These are phyloP conservation scores for Mitragyna speciosa DNA, from an alignment of 257 asterid species.

Conservation along the genomic window DNA sequence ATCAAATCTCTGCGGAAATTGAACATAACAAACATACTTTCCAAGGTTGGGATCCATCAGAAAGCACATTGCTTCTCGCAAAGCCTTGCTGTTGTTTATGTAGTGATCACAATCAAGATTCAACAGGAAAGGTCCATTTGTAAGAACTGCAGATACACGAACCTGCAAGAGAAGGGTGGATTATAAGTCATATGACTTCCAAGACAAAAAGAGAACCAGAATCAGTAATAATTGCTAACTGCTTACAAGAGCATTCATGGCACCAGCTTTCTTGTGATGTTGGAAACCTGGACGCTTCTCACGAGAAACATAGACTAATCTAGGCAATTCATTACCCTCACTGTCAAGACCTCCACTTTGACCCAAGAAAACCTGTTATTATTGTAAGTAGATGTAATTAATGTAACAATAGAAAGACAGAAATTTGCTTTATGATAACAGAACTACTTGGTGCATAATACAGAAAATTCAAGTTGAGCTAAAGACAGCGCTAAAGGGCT, in stretches of 20 bases:
- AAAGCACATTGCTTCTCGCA: constrained; percentile 97
- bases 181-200: constrained; percentile 23
- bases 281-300: constrained; percentile 98
- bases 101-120: constrained; percentile 99
- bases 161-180: constrained; percentile 51
- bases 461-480: neutral
- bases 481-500: neutral
- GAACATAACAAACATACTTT: constrained; percentile 94
- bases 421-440: neutral
- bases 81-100: constrained; percentile 95
- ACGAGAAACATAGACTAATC: constrained; percentile 97
- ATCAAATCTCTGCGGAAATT: constrained; percentile 95
- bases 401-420: constrained; percentile 7
- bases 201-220: constrained; percentile 4
- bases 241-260: constrained; percentile 97
- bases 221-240: neutral
- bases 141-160: constrained; percentile 97
- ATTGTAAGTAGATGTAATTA: constrained; percentile 21
- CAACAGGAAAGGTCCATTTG: constrained; percentile 96
- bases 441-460: neutral
- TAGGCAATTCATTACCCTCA: constrained; percentile 92
- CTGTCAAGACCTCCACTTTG: constrained; percentile 97
- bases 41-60: constrained; percentile 98
- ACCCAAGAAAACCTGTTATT: constrained; percentile 84
- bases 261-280: constrained; percentile 99